Percentiles rank a stretch among this genome's conserved stretches.
These are phyloP conservation scores for Boletus edulis DNA, from an alignment of 768 basidiomycete genomes.

Conservation along the genomic window DNA sequence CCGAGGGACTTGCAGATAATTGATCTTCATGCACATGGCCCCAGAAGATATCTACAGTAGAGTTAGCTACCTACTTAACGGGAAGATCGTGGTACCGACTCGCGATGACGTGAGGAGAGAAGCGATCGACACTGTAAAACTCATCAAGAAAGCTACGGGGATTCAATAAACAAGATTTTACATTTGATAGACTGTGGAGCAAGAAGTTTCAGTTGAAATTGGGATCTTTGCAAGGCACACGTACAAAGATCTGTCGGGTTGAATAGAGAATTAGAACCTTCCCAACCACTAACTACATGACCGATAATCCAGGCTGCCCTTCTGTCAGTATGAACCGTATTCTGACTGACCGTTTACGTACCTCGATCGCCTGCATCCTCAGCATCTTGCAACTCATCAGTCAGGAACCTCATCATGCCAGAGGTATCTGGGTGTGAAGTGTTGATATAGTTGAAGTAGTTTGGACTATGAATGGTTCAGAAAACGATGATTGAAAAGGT, in stretches of 20 bases:
- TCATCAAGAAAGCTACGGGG: background rate
- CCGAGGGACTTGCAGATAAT: constrained; percentile 45
- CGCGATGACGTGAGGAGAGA: constrained; percentile 73
- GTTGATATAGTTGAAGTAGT: constrained; percentile 79
- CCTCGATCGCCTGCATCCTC: constrained; percentile 76
- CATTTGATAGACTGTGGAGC: constrained; percentile 47
- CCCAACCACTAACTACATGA: constrained; percentile 65
- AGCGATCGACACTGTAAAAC: constrained; percentile 62
- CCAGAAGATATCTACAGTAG: constrained; percentile 60
- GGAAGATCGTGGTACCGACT: constrained; percentile 41
- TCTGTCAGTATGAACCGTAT: constrained; percentile 9
- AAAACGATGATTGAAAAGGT: background rate
- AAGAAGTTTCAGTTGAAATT: constrained; percentile 1
- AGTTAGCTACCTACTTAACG: constrained; percentile 7
- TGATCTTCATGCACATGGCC: constrained; percentile 79
- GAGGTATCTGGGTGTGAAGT: constrained; percentile 65
- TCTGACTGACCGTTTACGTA: constrained; percentile 22
- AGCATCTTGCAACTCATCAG: constrained; percentile 74
- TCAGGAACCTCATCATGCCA: constrained; percentile 75
- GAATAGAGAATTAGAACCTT: constrained; percentile 60
- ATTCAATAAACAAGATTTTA: constrained; percentile 12
- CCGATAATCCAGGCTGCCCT: constrained; percentile 49
- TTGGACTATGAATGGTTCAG: constrained; percentile 41
- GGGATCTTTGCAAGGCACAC: constrained; percentile 21
- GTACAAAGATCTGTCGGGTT: constrained; percentile 71